Percentiles rank a stretch among this genome's conserved stretches.
phyloP scores from a whole-genome alignment of 495 filamentous ascomycete genomes.

The Aspergillus egyptiacus region DNA sequence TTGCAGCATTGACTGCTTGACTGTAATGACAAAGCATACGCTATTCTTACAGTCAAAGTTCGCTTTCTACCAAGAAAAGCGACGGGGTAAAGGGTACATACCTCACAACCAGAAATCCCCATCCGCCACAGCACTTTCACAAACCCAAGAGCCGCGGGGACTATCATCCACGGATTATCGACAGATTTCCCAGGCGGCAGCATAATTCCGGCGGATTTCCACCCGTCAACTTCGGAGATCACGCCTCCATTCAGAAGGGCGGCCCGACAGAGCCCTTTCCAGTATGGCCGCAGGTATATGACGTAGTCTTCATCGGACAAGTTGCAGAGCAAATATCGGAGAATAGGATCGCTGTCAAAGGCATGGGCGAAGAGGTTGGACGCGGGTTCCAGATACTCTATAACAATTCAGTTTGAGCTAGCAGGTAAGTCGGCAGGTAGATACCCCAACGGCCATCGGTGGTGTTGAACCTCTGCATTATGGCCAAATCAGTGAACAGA shows the following conservation, averaged over 20 bases:
- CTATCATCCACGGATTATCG: slow-evolving; percentile 1
- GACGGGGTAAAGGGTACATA: not conserved
- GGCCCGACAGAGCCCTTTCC: not conserved
- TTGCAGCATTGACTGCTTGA: not conserved
- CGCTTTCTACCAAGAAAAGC: not conserved
- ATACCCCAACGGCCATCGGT: too few relatives aligned
- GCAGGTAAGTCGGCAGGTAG: not conserved
- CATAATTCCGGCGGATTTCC: not conserved
- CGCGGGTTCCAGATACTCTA: not conserved
- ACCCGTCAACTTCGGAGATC: slow-evolving; percentile 1
- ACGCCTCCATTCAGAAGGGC: not conserved
- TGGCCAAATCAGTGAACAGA: too few relatives aligned
- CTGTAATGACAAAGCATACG: slow-evolving; percentile 2
- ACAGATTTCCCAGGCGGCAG: slow-evolving; percentile 4
- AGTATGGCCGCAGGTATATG: not conserved
- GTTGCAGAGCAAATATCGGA: slow-evolving; percentile 2
- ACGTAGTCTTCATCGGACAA: slow-evolving; percentile 1
- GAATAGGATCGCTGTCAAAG: slow-evolving; percentile 4
- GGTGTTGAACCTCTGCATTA: too few relatives aligned
- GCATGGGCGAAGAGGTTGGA: slow-evolving; percentile 1
- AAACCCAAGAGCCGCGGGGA: not conserved
- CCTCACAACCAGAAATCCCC: not conserved
- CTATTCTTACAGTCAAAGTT: not conserved
- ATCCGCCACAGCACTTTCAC: not conserved
- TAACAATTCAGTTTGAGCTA: not conserved